Conservation (phyloP, 1,284 basidiomycete genomes). For the Puccinia sorghi region DNA sequence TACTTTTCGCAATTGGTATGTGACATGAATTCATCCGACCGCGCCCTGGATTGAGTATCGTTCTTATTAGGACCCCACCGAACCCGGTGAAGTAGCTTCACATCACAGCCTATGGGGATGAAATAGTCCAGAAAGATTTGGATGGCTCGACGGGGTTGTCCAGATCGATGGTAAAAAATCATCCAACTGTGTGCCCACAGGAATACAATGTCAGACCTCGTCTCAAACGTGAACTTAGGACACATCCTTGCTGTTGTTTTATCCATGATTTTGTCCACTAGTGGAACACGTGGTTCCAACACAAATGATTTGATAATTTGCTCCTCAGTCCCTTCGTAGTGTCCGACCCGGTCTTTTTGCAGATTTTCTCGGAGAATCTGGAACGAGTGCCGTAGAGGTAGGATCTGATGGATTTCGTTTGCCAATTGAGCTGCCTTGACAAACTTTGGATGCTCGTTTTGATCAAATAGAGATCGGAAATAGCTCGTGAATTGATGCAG, state of each 20-base stretch:
- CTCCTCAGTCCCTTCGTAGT: slow-evolving; percentile 15
- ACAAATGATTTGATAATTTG: slow-evolving; percentile 42
- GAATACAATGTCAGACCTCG: slow-evolving; percentile 29
- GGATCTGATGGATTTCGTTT: slow-evolving; percentile 32
- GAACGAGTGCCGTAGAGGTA: slow-evolving; percentile 28
- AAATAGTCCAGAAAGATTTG: slow-evolving; percentile 48
- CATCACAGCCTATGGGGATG: slow-evolving; percentile 43
- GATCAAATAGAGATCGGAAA: slow-evolving; percentile 28
- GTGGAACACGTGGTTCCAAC: slow-evolving; percentile 6
- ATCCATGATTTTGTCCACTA: background rate
- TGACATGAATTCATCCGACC: background rate
- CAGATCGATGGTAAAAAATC: slow-evolving; percentile 49
- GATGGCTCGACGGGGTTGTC: slow-evolving; percentile 35
- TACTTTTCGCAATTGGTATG: background rate
- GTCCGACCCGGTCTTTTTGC: background rate
- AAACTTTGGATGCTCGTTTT: slow-evolving; percentile 39
- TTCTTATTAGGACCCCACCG: slow-evolving; percentile 5
- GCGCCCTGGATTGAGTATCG: background rate
- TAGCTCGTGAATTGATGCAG: slow-evolving; percentile 19
- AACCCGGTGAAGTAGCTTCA: slow-evolving; percentile 11
- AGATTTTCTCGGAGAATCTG: slow-evolving; percentile 1
- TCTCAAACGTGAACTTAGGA: slow-evolving; percentile 22
- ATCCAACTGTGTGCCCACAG: slow-evolving; percentile 50
- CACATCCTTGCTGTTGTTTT: background rate
- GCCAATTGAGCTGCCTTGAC: slow-evolving; percentile 45